These are phyloP conservation scores for Flammula alnicola DNA, from an alignment of 1,284 basidiomycete genomes.

Conservation along the genomic window DNA sequence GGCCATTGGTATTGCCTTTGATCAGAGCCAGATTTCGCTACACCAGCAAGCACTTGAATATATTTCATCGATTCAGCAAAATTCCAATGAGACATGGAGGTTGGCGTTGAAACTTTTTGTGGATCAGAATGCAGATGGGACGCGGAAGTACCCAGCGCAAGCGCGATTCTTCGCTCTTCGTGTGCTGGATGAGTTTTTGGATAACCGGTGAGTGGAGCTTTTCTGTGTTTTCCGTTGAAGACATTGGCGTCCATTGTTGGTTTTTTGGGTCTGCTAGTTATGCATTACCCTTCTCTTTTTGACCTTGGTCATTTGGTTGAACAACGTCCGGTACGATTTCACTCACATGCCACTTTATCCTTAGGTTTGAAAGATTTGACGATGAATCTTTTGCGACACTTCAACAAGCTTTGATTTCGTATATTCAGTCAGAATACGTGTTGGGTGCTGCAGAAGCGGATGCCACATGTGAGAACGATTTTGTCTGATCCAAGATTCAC, in stretches of 20 bases:
- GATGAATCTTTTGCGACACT: slow-evolving; percentile 71
- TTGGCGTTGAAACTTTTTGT: slow-evolving; percentile 78
- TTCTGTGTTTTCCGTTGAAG: neutral
- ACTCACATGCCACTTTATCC: slow-evolving; percentile 13
- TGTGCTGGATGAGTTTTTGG: slow-evolving; percentile 85
- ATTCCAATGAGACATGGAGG: slow-evolving; percentile 77
- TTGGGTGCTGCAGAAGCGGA: slow-evolving; percentile 75
- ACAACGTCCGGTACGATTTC: neutral
- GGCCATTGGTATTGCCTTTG: slow-evolving; percentile 84
- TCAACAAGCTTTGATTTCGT: slow-evolving; percentile 71
- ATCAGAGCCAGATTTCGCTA: slow-evolving; percentile 69
- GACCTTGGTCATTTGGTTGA: neutral
- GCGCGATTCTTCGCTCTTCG: slow-evolving; percentile 86
- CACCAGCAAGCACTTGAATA: slow-evolving; percentile 85
- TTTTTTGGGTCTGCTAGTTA: neutral
- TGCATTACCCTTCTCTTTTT: neutral
- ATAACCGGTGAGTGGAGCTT: slow-evolving; percentile 68
- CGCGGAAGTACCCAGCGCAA: slow-evolving; percentile 71
- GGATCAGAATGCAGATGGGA: slow-evolving; percentile 59
- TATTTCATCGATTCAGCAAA: slow-evolving; percentile 78
- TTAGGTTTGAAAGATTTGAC: slow-evolving; percentile 73
- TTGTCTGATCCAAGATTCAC: slow-evolving; percentile 10
- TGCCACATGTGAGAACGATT: slow-evolving; percentile 65
- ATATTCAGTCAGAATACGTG: slow-evolving; percentile 82
- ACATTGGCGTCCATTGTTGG: neutral